Evolutionary conservation across 2,329 filamentous ascomycete species (phyloP), one percentile per base, ranked within the genome.

Genomic region (Alternaria ventricosa): DNA sequence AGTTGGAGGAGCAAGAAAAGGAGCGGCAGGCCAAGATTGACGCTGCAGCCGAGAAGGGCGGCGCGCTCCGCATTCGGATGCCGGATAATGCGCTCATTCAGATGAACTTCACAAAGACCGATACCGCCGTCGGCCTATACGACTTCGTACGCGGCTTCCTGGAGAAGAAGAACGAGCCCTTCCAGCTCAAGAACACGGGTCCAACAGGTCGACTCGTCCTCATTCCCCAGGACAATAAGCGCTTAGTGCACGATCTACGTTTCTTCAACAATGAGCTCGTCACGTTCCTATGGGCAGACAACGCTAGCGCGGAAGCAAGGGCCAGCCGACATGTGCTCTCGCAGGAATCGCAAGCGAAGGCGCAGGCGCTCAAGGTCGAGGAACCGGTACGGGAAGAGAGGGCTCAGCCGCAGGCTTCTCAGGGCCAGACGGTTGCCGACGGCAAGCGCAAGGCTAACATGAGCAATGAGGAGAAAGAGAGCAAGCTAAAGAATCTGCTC

Each of bases 71-170:
- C 68, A 87, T 97, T 53, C 91, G 94, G 25, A 94, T 97, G 71
- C 95, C 95, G 0, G 94, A 98, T 76, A 92, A 94, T 71, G 92
- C 89, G 61, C 89, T 90, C 57, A 88, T 94, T 30, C 88, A 93
- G 55, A 90, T 90, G 81, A 86, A 85, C n/a, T 89, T 96, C 69
- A 86, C 85, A 2, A 88, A 88, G 20, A 78, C 83, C 1, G 90
- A 94, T 57, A 93, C 92, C 0, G 91, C 90, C 1, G 84, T 86
- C 4, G 86, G 87, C 55, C 83, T 99, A 2, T 93, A 98, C 80
- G 83, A 84, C 13, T 93, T 91, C 67, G 92, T 97, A 18, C 85
- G 89, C 56, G 84, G 84, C 46, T 88, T 95, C 65, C 90, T 99
- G 78, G 87, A 88, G 2, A 79, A 88, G 60, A 83, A 85, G 7